A percentile compares a stretch with the other conserved stretches of the same genome.
These are phyloP conservation scores for Leptoxyphium fumago DNA, from an alignment of 2,329 filamentous ascomycete species.

Conservation along the genomic window DNA sequence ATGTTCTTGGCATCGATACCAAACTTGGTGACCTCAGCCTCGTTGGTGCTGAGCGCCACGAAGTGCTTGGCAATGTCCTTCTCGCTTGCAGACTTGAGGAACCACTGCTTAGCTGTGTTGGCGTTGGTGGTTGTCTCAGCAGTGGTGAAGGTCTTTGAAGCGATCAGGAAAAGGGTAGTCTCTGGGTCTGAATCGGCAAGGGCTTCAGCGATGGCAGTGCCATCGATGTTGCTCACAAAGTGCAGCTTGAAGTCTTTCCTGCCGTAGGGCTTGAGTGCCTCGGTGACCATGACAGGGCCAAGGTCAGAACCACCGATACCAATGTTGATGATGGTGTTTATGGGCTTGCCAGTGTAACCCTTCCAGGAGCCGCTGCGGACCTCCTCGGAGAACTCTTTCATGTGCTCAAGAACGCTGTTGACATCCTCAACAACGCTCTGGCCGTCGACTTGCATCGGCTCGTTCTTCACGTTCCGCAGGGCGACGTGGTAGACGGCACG, in stretches of 20 bases:
- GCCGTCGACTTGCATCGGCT: conserved; percentile 72
- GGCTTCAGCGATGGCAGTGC: conserved; percentile 92
- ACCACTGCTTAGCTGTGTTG: conserved; percentile 94
- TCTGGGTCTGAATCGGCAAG: conserved; percentile 80
- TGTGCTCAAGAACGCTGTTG: conserved; percentile 82
- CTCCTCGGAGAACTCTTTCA: conserved; percentile 96
- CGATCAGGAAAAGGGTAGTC: conserved; percentile 96
- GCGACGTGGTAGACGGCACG: conserved; percentile 93
- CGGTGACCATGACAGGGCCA: conserved; percentile 96
- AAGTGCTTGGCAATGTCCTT: conserved; percentile 88
- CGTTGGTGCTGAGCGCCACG: conserved; percentile 92
- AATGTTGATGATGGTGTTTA: conserved; percentile 92
- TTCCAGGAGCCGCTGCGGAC: conserved; percentile 93
- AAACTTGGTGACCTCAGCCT: conserved; percentile 90
- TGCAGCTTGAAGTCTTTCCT: conserved; percentile 76
- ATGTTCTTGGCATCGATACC: conserved; percentile 98
- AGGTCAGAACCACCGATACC: conserved; percentile 97
- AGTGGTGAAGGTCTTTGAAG: conserved; percentile 98
- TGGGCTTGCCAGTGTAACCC: conserved; percentile 92
- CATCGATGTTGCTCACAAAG: conserved; percentile 99
- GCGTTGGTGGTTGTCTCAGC: conserved; percentile 95
- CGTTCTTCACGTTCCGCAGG: conserved; percentile 75
- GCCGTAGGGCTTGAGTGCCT: conserved; percentile 90
- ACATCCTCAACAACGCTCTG: conserved; percentile 89
- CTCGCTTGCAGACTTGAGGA: conserved; percentile 74